These are phyloP conservation scores for Pyracantha coccinea DNA, from an alignment of 331 rosid species.

Conservation along the genomic window DNA sequence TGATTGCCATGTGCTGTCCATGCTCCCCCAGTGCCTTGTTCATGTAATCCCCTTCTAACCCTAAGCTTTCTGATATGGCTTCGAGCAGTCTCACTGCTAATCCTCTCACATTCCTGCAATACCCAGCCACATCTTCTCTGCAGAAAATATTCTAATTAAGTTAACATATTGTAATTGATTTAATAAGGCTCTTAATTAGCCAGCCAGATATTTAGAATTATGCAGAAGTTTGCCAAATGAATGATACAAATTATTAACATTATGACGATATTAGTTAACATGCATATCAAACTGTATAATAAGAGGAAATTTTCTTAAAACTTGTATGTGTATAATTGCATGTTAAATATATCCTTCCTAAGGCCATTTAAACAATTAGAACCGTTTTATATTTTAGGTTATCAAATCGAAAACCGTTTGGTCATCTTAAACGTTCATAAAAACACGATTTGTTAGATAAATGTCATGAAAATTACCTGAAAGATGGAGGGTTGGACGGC, in stretches of 20 bases:
- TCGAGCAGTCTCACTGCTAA: conserved; percentile 28
- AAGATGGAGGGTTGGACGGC: conserved; percentile 15
- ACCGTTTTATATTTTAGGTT: too few relatives aligned
- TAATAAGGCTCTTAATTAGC: background rate
- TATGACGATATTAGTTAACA: too few relatives aligned
- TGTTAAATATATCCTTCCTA: too few relatives aligned
- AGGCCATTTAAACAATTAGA: too few relatives aligned
- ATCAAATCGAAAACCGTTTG: too few relatives aligned
- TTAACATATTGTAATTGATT: background rate
- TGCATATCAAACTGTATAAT: too few relatives aligned
- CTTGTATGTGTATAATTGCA: too few relatives aligned
- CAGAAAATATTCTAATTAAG: background rate
- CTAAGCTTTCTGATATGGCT: conserved; percentile 45
- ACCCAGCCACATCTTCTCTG: conserved; percentile 16
- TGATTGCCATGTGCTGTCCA: conserved; percentile 57
- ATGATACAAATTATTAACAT: too few relatives aligned
- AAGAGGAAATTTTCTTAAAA: too few relatives aligned
- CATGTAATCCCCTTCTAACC: conserved; percentile 36
- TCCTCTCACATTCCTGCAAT: conserved; percentile 13
- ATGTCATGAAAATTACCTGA: background rate
- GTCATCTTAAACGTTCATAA: too few relatives aligned
- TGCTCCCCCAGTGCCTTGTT: conserved; percentile 33
- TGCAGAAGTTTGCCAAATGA: background rate
- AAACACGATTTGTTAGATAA: too few relatives aligned
- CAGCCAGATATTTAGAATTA: background rate